Evolutionary conservation across 2,329 filamentous ascomycete species (phyloP), one percentile per base, ranked within the genome.

Genomic region (Blumeria hordei): DNA sequence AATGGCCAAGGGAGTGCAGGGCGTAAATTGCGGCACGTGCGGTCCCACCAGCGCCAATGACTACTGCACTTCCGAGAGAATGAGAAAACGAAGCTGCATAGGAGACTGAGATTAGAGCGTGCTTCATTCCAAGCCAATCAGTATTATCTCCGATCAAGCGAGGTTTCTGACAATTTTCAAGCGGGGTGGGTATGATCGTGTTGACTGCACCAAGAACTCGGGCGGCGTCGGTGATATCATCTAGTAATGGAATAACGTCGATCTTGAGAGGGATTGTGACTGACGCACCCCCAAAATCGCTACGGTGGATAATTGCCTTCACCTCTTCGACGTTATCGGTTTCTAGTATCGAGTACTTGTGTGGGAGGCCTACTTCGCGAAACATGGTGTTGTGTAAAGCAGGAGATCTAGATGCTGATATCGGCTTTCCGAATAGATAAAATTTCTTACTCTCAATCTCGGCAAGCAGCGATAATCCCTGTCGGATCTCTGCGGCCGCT

Each of bases 211-310:
- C 92, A 58, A 98, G 95, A 34, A 78, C 72, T 59, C 77, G 76
- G 12, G 88, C 90, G 55, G 92, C 81, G 34, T 81, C 76, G 0
- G 87, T 82, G 56, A 95, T 73, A 54, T 82, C 78, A 64, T 96
- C 88, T 12, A 98, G 71, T 5, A 90, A 69, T 0, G 77, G 73
- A 70, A 93, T 87, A 56, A 96, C 80, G 61, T 94, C 86, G 34
- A 92, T 72, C 70, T 98, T 98, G 55, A 98, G 73, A 0, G 92
- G 92, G 53, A 98, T 96, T 0, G 92, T 98, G 49, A 98, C 87
- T 3, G 88, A 95, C 3, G 86, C 90, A 56, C 92, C 92, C 7
- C 92, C 92, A 64, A 98, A 98, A 60, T 83, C 74, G 0, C 81
- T 71, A 0, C 78, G 70, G 7, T 76, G 77, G 57, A 98, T 81